Evolutionary conservation across 2,329 filamentous ascomycete species (phyloP).

Genomic region (Samsoniella hepiali): DNA sequence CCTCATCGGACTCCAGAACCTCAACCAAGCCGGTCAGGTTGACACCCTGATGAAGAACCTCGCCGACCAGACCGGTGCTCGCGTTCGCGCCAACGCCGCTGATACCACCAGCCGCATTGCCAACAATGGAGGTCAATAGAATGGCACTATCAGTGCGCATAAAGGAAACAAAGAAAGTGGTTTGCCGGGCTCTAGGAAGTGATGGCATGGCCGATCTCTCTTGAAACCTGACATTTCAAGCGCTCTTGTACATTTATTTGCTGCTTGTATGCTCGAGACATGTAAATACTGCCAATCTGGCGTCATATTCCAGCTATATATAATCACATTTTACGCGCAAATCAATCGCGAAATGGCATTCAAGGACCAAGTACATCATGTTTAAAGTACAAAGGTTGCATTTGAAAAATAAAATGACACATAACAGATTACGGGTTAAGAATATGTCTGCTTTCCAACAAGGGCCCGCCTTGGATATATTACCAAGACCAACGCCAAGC

Average conservation of each 20-base stretch:
- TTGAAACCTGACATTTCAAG: not conserved
- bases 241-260: not conserved
- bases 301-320: not conserved
- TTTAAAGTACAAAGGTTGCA: not conserved
- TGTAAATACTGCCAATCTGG: not conserved
- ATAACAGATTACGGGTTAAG: not conserved
- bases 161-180: not conserved
- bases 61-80: conserved; percentile 44
- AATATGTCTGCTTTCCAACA: conserved; percentile 13
- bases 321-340: not conserved
- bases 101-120: conserved; percentile 53
- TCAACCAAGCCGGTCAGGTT: conserved; percentile 39
- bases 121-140: conserved; percentile 48
- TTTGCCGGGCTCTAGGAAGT: not conserved
- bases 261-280: not conserved
- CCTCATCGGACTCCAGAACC: conserved; percentile 55
- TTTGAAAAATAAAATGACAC: no score
- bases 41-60: conserved; percentile 51
- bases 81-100: conserved; percentile 39
- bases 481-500: conserved; percentile 28
- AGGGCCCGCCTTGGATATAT: conserved; percentile 6
- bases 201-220: not conserved
- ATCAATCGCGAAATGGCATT: not conserved
- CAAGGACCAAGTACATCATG: not conserved
- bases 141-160: not conserved